Evolutionary conservation across 169 alveolate species (phyloP).

Genomic region (Plasmodium inui): DNA sequence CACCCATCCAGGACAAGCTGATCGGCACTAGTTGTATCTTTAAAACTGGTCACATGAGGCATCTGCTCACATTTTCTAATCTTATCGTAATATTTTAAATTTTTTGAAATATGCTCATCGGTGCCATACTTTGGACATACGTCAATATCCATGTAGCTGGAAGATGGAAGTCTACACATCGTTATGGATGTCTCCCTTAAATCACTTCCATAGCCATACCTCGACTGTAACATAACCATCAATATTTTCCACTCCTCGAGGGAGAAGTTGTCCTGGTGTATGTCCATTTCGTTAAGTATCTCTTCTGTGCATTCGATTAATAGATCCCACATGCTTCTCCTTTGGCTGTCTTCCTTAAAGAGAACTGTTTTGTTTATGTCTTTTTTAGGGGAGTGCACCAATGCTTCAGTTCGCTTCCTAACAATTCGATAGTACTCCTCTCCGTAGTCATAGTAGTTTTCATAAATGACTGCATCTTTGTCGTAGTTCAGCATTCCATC

Average conservation of each 20-base stretch:
- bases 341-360: constrained; percentile 46
- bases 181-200: constrained; percentile 66
- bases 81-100: constrained; percentile 63
- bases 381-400: not conserved
- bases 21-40: constrained; percentile 76
- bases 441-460: constrained; percentile 53
- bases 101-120: constrained; percentile 26
- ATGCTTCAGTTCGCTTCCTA: constrained; percentile 4
- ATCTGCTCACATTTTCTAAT: constrained; percentile 59
- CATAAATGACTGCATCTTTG: constrained; percentile 5
- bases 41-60: constrained; percentile 67
- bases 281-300: constrained; percentile 75
- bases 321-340: constrained; percentile 84
- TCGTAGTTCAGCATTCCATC: not conserved
- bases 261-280: constrained; percentile 33
- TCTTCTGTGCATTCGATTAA: constrained; percentile 79
- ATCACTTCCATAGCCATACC: constrained; percentile 76
- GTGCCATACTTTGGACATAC: constrained; percentile 52
- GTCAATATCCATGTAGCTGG: constrained; percentile 51
- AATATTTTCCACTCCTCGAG: constrained; percentile 73
- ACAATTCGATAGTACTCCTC: constrained; percentile 60
- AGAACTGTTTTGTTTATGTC: constrained; percentile 25
- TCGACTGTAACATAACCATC: constrained; percentile 74
- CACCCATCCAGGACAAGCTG: constrained; percentile 85
- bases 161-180: constrained; percentile 50